These are phyloP conservation scores for Eucommia ulmoides DNA, from an alignment of 257 asterid genomes.

Conservation along the genomic window DNA sequence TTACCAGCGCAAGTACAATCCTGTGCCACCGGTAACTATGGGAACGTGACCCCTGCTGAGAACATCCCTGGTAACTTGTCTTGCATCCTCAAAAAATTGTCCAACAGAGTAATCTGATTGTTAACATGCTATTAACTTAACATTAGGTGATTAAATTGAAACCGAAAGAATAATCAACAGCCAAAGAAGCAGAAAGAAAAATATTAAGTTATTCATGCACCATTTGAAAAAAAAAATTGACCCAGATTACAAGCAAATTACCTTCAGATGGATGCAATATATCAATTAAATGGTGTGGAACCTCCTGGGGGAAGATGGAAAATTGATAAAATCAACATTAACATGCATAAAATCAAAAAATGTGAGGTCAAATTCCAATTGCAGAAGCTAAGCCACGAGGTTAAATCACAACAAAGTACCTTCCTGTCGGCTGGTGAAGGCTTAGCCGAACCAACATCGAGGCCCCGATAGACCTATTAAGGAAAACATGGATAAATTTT, in stretches of 20 bases:
- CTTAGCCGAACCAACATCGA: conserved; percentile 90
- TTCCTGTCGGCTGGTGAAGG: conserved; percentile 60
- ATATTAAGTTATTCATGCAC: neutral
- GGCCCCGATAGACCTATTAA: conserved; percentile 92
- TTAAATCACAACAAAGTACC: conserved; percentile 34
- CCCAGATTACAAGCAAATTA: conserved; percentile 23
- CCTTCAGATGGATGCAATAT: conserved; percentile 95
- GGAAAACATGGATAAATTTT: too few species aligned
- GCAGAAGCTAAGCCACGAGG: neutral
- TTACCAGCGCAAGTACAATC: conserved; percentile 95
- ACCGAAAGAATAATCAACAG: too few species aligned
- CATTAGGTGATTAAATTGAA: too few species aligned
- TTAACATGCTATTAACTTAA: conserved; percentile 4
- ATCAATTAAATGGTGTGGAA: conserved; percentile 90
- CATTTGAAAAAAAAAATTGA: neutral
- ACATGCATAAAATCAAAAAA: conserved; percentile 3
- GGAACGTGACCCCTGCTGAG: conserved; percentile 71
- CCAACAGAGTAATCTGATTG: conserved; percentile 87
- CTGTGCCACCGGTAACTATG: conserved; percentile 87
- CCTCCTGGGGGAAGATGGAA: conserved; percentile 39
- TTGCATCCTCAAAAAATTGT: conserved; percentile 72
- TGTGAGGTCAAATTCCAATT: conserved; percentile 1
- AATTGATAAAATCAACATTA: conserved; percentile 1
- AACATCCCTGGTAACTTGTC: conserved; percentile 57
- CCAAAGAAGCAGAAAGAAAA: too few species aligned